A percentile compares a stretch with the other conserved stretches of the same genome.
Evolutionary conservation across 2,329 filamentous ascomycete species (phyloP).

Genomic region (Hirsutella rhossiliensis): DNA sequence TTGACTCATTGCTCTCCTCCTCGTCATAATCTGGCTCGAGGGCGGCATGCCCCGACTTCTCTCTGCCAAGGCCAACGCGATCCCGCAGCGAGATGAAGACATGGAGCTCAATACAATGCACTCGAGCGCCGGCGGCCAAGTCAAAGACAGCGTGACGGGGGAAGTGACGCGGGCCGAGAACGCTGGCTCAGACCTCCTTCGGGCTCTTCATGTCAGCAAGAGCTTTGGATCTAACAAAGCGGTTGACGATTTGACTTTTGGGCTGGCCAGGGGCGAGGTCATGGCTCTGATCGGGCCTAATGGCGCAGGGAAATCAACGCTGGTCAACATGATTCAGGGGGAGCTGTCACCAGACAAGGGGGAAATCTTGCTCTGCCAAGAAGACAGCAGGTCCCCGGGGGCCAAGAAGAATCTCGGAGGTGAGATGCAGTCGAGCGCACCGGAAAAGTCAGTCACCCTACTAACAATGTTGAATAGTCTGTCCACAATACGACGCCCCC

Average conservation of each 20-base stretch:
- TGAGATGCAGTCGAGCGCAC: slow-evolving; percentile 24
- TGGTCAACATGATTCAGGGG: slow-evolving; percentile 70
- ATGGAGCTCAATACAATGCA: slow-evolving; percentile 15
- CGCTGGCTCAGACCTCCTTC: slow-evolving; percentile 46
- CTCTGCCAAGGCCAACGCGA: slow-evolving; percentile 24
- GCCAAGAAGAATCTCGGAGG: slow-evolving; percentile 55
- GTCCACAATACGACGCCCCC: slow-evolving; percentile 72
- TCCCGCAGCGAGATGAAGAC: too few relatives aligned
- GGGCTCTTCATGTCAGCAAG: slow-evolving; percentile 64
- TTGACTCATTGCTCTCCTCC: slow-evolving; percentile 50
- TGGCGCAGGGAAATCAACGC: slow-evolving; percentile 77
- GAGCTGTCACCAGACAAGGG: slow-evolving; percentile 57
- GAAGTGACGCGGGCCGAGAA: slow-evolving; percentile 51
- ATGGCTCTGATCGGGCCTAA: slow-evolving; percentile 79
- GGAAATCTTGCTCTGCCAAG: slow-evolving; percentile 63
- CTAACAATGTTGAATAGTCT: slow-evolving; percentile 35
- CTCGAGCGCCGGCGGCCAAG: slow-evolving; percentile 10
- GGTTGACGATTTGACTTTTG: slow-evolving; percentile 71
- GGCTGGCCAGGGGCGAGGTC: slow-evolving; percentile 60
- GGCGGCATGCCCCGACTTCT: slow-evolving; percentile 42
- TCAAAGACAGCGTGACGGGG: slow-evolving; percentile 22
- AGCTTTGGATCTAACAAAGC: slow-evolving; percentile 58
- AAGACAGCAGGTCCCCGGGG: slow-evolving; percentile 41
- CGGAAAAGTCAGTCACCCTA: neutral
- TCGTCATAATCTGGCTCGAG: slow-evolving; percentile 63